These are phyloP conservation scores for Alnus rubra DNA, from an alignment of 306 rosid genomes.

Conservation along the genomic window DNA sequence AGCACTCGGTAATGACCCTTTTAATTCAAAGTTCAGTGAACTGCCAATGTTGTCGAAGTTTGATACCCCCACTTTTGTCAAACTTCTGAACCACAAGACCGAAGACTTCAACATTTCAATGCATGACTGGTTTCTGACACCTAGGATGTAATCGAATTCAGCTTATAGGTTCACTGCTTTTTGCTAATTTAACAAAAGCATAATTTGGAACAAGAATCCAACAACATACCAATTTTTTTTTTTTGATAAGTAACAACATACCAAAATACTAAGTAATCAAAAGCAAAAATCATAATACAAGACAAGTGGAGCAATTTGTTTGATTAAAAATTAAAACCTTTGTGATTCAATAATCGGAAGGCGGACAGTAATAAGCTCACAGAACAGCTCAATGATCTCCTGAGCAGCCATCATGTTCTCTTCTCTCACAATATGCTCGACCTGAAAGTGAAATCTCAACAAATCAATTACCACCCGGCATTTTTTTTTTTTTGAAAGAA, in stretches of 20 bases:
- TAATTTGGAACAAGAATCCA: not conserved
- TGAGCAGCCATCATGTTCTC: slow-evolving; percentile 99
- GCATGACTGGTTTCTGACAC: not conserved
- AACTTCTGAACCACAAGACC: not conserved
- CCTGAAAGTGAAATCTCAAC: slow-evolving; percentile 46
- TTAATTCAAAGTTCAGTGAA: not conserved
- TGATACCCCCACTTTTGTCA: not conserved
- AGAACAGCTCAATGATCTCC: slow-evolving; percentile 82
- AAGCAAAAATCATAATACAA: not conserved
- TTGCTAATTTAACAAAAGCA: not conserved
- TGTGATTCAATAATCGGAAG: slow-evolving; percentile 91
- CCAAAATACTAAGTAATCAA: slow-evolving; percentile 3
- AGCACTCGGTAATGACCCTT: not conserved
- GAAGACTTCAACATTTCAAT: not conserved
- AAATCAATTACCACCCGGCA: slow-evolving; percentile 5
- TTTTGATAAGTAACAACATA: not conserved
- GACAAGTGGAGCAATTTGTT: not conserved
- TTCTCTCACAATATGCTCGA: slow-evolving; percentile 91
- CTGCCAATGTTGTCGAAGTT: not conserved
- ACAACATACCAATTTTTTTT: not conserved
- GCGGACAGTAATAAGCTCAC: slow-evolving; percentile 80
- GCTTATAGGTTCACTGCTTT: not conserved
- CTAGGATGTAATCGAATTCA: not conserved
- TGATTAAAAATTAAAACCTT: slow-evolving; percentile 43
- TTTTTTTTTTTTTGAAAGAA: too few relatives aligned